Conservation (phyloP, 2,329 filamentous ascomycete species). For the Pseudogymnoascus sp. region DNA sequence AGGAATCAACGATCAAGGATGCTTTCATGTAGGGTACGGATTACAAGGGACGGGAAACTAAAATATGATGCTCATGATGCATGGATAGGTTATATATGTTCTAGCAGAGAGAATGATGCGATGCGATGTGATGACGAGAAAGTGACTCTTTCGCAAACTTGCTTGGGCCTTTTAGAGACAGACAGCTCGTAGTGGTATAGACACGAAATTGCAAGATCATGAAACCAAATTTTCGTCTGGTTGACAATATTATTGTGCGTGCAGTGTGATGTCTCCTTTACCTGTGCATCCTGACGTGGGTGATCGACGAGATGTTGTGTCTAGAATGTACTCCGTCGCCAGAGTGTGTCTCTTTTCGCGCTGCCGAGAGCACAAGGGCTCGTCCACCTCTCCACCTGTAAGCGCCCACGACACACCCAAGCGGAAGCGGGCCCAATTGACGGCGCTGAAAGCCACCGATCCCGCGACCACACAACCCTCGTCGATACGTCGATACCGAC, state of each 20-base stretch:
- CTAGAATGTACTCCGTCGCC: background rate
- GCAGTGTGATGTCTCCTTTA: background rate
- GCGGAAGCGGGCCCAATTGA: conserved; percentile 6
- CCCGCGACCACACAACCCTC: conserved; percentile 1
- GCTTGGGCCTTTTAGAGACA: conserved; percentile 2
- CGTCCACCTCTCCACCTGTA: conserved; percentile 3
- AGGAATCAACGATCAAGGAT: conserved; percentile 7
- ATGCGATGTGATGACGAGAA: conserved; percentile 5
- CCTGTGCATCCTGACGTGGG: background rate
- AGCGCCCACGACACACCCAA: conserved; percentile 1
- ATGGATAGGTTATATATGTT: conserved; percentile 9
- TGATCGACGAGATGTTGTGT: background rate
- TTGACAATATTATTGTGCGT: background rate
- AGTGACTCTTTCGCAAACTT: background rate
- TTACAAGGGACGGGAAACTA: conserved; percentile 9
- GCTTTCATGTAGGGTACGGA: conserved; percentile 8
- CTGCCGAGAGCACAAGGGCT: background rate
- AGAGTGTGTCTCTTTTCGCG: conserved; percentile 1
- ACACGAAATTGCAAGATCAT: conserved; percentile 6
- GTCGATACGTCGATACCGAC: background rate
- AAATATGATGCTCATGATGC: conserved; percentile 9
- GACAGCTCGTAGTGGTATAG: background rate
- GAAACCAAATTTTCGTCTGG: background rate
- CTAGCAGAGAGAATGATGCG: background rate
- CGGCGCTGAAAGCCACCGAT: background rate